These are phyloP conservation scores for Graphiopsis chlorocephala DNA, from an alignment of 2,329 filamentous ascomycete genomes.

Conservation along the genomic window DNA sequence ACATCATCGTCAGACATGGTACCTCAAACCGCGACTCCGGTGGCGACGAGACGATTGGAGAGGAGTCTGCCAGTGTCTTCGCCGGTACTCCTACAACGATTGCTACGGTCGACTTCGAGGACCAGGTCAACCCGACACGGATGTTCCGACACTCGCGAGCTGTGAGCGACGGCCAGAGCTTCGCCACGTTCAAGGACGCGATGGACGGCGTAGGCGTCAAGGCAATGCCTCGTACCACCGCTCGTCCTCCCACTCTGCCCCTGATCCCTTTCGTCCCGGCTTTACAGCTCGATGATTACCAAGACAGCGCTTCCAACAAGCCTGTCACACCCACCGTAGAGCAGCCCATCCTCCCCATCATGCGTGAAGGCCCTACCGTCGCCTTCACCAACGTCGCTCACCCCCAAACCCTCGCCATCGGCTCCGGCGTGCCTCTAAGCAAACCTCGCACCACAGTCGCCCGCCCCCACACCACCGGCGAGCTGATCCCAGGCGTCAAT, in stretches of 20 bases:
- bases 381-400: not conserved
- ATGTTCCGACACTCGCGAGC: not conserved
- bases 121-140: not conserved
- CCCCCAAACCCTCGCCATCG: not conserved
- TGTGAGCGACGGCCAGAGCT: not conserved
- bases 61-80: not conserved
- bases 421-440: not conserved
- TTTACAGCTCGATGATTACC: not conserved
- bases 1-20: not conserved
- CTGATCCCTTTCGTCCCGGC: not conserved
- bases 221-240: not conserved
- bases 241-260: not conserved
- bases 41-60: not conserved
- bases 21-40: not conserved
- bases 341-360: not conserved
- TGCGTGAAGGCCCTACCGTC: not conserved
- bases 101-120: not conserved
- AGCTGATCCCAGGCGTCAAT: not conserved
- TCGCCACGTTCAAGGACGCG: conserved; percentile 2
- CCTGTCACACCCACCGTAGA: not conserved
- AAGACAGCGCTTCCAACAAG: not conserved
- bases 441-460: not conserved
- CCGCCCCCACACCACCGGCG: conserved; percentile 9
- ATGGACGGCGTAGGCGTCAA: conserved; percentile 2
- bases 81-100: not conserved